Evolutionary conservation across 2,329 filamentous ascomycete genomes (phyloP), one percentile per base, ranked within the genome.

Genomic region (Erysiphe pulchra): DNA sequence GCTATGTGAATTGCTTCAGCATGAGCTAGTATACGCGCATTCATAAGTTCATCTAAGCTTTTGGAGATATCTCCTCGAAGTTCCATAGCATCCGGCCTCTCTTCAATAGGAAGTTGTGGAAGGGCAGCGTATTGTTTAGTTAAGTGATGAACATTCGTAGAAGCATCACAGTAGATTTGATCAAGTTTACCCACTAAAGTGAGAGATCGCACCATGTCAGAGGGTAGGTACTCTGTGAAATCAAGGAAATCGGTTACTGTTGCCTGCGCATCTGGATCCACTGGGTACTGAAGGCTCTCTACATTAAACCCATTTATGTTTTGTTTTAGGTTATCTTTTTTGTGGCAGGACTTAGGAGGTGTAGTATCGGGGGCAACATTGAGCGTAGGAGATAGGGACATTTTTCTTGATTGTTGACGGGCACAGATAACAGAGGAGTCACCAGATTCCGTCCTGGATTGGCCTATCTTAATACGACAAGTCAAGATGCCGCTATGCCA

Each of bases 161-260:
- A 77, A 8, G 70, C 66, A 43, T 73, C 62, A n/a, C 61, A 57
- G 52, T 78, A 75, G 14, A 60, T 64, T 50, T 68, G 57, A 57
- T 79, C 75, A 45, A 80, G 72, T 51, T 77, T 69, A 45, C 71
- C 69, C 49, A 80, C 75, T 34, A 79, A 63, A 4, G 71, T 76
- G 40, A 80, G 62, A 20, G 75, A 79, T 47, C 76, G 71, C 50
- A 69, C 64, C 54, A 80, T 69, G 55, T 80, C 76, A 44, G 74
- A 71, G 11, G 75, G 74, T 1, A 80, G 67, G 59, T 79, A 77
- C 58, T 80, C 76, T 57, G 67, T 59, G 40, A 61, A 60, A 49
- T 79, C 75, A 57, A 79, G 69, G 56, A 77, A 79, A 58, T 79
- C 75, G 48, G 72, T 77, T 16, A 78, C 69, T n/a, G 74, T 77